Evolutionary conservation across 805 yeast species (phyloP).

Genomic region (Nadsonia fulvescens): DNA sequence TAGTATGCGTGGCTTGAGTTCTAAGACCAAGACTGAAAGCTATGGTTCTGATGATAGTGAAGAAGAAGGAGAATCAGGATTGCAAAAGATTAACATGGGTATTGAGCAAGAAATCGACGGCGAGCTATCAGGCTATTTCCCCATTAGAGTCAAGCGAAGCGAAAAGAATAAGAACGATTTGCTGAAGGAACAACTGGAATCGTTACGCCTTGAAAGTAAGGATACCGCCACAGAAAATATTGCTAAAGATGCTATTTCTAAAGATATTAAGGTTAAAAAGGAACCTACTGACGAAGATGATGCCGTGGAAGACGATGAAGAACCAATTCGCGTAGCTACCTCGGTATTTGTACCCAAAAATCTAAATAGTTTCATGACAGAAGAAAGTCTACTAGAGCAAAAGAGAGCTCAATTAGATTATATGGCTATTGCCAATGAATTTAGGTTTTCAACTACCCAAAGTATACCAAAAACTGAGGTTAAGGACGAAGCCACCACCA

Average conservation of each 20-base stretch:
- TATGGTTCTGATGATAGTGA: constrained; percentile 2
- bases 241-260: constrained; percentile 2
- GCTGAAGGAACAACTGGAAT: background rate
- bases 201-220: background rate
- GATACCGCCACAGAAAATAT: constrained; percentile 1
- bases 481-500: no score
- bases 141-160: constrained; percentile 7
- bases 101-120: constrained; percentile 5
- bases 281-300: constrained; percentile 5
- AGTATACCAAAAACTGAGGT: no score
- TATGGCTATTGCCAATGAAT: no score
- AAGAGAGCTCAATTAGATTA: no score
- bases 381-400: no score
- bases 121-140: constrained; percentile 11
- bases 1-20: constrained; percentile 3
- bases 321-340: no score
- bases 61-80: constrained; percentile 1
- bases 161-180: constrained; percentile 5
- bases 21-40: constrained; percentile 4
- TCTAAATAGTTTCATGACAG: no score
- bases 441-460: no score
- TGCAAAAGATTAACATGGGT: constrained; percentile 5
- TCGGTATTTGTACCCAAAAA: no score
- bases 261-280: constrained; percentile 7
- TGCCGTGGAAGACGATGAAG: no score